These are phyloP conservation scores for Mercurialis annua DNA, from an alignment of 345 rosid genomes.

Conservation along the genomic window DNA sequence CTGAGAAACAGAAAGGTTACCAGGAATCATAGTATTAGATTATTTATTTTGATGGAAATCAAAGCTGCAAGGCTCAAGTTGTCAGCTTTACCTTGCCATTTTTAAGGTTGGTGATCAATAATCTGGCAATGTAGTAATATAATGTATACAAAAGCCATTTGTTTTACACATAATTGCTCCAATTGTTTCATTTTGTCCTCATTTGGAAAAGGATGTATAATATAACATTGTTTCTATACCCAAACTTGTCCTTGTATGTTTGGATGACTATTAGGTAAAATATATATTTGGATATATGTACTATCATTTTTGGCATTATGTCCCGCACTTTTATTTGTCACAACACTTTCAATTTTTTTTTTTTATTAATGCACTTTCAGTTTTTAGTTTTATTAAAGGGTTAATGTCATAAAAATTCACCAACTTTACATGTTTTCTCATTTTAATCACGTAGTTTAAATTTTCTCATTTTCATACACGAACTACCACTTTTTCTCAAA, in stretches of 20 bases:
- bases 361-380: too few relatives aligned
- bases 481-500: too few relatives aligned
- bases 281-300: too few relatives aligned
- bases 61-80: not conserved
- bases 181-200: slow-evolving; percentile 2
- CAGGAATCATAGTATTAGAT: not conserved
- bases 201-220: not conserved
- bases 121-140: not conserved
- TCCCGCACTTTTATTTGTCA: too few relatives aligned
- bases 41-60: not conserved
- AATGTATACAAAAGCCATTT: slow-evolving; percentile 16
- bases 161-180: not conserved
- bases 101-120: not conserved
- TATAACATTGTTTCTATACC: not conserved
- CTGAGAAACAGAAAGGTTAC: not conserved
- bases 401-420: too few relatives aligned
- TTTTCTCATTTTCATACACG: too few relatives aligned
- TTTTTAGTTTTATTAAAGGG: too few relatives aligned
- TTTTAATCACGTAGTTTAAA: too few relatives aligned
- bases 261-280: not conserved
- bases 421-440: too few relatives aligned
- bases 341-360: too few relatives aligned
- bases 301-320: too few relatives aligned
- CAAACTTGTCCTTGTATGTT: not conserved
- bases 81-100: not conserved